Evolutionary conservation across 345 rosid genomes (phyloP).

Genomic region (Fremontodendron californicum): DNA sequence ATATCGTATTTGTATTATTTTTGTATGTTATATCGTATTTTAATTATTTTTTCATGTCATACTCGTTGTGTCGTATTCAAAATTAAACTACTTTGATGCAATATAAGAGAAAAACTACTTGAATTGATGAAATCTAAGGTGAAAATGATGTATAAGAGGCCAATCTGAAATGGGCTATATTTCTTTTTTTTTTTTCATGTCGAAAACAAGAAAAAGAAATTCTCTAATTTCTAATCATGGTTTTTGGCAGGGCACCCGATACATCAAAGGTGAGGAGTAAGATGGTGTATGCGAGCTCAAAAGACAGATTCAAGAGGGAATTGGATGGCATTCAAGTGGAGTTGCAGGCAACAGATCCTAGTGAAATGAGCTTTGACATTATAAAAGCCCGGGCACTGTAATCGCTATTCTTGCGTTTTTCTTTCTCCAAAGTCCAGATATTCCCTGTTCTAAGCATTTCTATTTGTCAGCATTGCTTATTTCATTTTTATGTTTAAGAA

Average conservation of each 20-base stretch:
- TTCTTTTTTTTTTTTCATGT: too few species aligned
- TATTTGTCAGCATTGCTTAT: neutral
- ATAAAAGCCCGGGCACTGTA: conserved; percentile 76
- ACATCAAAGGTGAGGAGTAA: conserved; percentile 71
- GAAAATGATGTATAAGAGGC: too few species aligned
- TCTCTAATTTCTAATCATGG: neutral
- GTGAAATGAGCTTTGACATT: conserved; percentile 94
- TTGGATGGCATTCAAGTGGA: conserved; percentile 90
- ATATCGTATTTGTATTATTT: too few species aligned
- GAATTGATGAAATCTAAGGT: too few species aligned
- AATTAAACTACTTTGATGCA: too few species aligned
- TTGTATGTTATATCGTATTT: too few species aligned
- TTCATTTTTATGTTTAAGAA: neutral
- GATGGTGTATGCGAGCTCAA: conserved; percentile 96
- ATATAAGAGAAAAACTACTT: too few species aligned
- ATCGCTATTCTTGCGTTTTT: conserved; percentile 7
- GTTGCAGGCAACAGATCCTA: conserved; percentile 95
- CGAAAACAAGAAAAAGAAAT: too few species aligned
- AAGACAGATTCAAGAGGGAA: conserved; percentile 95
- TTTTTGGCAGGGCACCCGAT: conserved; percentile 67
- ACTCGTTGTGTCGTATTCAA: too few species aligned
- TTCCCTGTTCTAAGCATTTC: neutral
- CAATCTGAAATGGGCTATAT: too few species aligned
- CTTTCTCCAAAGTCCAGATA: too few species aligned
- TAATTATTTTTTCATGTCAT: too few species aligned